Percentiles rank a stretch among this genome's conserved stretches.
Evolutionary conservation across 305 asterid genomes (phyloP).

Genomic region (Salvia sclarea): DNA sequence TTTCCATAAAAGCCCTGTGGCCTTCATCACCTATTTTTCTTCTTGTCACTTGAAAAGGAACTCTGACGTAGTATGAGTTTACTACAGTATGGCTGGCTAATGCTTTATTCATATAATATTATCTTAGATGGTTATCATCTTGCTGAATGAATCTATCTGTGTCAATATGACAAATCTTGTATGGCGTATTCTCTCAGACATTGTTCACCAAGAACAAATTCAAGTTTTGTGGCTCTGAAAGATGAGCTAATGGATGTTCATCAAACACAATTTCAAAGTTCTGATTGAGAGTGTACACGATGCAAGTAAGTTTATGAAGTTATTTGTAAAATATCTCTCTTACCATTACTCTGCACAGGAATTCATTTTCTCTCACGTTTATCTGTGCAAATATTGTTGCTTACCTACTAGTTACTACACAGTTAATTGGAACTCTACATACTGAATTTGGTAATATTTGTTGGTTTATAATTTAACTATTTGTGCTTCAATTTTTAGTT

Average conservation of each 20-base stretch:
- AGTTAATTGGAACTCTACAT: slow-evolving; percentile 13
- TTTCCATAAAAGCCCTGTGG: not conserved
- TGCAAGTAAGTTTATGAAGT: slow-evolving; percentile 49
- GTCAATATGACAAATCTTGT: slow-evolving; percentile 4
- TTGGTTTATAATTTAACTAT: slow-evolving; percentile 14
- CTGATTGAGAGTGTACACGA: slow-evolving; percentile 19
- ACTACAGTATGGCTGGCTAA: not conserved
- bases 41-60: not conserved
- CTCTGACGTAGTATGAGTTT: not conserved
- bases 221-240: slow-evolving; percentile 7
- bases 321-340: too few species aligned
- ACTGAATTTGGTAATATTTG: not conserved
- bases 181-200: slow-evolving; percentile 7
- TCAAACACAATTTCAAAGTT: slow-evolving; percentile 22
- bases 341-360: not conserved
- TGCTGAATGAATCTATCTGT: not conserved
- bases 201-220: slow-evolving; percentile 10
- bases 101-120: not conserved
- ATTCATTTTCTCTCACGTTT: not conserved
- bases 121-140: slow-evolving; percentile 1
- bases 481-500: slow-evolving; percentile 36
- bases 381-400: not conserved
- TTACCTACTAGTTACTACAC: not conserved
- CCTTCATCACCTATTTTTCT: not conserved
- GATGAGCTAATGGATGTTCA: slow-evolving; percentile 28